Conservation (phyloP, 768 basidiomycete genomes). For the Cyclocybe cylindracea region DNA sequence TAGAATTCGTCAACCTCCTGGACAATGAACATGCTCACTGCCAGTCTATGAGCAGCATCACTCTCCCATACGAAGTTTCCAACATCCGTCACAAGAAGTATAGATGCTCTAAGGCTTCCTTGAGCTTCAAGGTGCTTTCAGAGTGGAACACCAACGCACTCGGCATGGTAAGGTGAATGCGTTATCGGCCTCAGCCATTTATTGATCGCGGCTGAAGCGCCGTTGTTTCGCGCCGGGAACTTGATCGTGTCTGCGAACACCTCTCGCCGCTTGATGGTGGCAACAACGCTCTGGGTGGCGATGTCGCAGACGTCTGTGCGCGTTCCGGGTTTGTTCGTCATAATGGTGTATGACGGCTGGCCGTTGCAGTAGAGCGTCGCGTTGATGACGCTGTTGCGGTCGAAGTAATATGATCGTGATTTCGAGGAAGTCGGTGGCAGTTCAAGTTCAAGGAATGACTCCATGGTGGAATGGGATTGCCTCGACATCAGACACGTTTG, state of each 20-base stretch:
- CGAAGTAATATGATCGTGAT: neutral
- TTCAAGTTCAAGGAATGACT: too few relatives aligned
- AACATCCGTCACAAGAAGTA: conserved; percentile 7
- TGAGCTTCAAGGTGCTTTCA: neutral
- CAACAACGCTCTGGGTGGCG: conserved; percentile 4
- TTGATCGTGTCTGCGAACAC: conserved; percentile 14
- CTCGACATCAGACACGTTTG: too few relatives aligned
- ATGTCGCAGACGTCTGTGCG: conserved; percentile 10
- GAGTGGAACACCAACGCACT: neutral
- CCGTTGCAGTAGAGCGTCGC: conserved; percentile 1
- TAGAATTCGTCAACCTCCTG: neutral
- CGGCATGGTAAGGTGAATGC: neutral
- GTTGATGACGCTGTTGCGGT: conserved; percentile 7
- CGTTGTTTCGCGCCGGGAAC: conserved; percentile 8
- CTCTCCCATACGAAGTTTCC: conserved; percentile 15
- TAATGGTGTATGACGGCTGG: conserved; percentile 2
- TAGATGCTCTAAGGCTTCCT: conserved; percentile 1
- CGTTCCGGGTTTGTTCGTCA: conserved; percentile 7
- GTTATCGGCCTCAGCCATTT: conserved; percentile 12
- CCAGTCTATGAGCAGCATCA: conserved; percentile 7
- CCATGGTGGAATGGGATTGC: too few relatives aligned
- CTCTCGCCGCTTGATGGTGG: conserved; percentile 16
- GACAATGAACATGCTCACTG: neutral
- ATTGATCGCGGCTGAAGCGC: conserved; percentile 7
- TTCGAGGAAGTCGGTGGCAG: neutral